Percentiles rank a stretch among this genome's conserved stretches.
These are phyloP conservation scores for Gymnopilus junonius DNA, from an alignment of 768 basidiomycete species.

Conservation along the genomic window DNA sequence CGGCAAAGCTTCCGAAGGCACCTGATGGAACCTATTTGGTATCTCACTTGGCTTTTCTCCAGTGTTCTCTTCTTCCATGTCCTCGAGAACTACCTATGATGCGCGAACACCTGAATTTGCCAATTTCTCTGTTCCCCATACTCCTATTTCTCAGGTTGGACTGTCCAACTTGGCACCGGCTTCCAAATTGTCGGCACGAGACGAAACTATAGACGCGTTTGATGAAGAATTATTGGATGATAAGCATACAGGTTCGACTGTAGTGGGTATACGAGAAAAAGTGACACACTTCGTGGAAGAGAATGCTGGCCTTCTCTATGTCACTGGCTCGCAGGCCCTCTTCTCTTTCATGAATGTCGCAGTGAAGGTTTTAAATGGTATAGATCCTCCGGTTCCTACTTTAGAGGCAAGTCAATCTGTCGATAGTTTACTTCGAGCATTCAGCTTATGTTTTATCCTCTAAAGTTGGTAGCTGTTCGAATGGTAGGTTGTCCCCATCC, in stretches of 20 bases:
- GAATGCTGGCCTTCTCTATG: constrained; percentile 65
- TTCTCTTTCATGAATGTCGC: constrained; percentile 60
- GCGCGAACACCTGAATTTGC: constrained; percentile 19
- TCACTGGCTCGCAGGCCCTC: constrained; percentile 58
- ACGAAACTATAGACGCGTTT: neutral
- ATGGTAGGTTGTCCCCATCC: neutral
- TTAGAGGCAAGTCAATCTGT: constrained; percentile 40
- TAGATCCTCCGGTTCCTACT: constrained; percentile 59
- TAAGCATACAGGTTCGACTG: neutral
- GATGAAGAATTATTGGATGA: neutral
- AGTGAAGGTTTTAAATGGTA: constrained; percentile 61
- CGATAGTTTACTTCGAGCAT: constrained; percentile 31
- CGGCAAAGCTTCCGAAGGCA: neutral
- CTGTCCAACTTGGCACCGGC: neutral
- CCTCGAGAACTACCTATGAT: constrained; percentile 16
- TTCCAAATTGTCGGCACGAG: neutral
- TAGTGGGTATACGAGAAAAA: neutral
- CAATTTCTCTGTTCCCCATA: constrained; percentile 11
- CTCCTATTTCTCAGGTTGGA: constrained; percentile 19
- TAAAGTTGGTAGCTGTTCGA: constrained; percentile 11
- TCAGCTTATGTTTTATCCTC: constrained; percentile 43
- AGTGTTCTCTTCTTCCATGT: constrained; percentile 20
- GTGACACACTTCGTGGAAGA: constrained; percentile 13
- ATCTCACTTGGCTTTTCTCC: neutral
- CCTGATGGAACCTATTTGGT: too few relatives aligned